Evolutionary conservation across 2,329 filamentous ascomycete genomes (phyloP).

Genomic region (Alternaria alternata): DNA sequence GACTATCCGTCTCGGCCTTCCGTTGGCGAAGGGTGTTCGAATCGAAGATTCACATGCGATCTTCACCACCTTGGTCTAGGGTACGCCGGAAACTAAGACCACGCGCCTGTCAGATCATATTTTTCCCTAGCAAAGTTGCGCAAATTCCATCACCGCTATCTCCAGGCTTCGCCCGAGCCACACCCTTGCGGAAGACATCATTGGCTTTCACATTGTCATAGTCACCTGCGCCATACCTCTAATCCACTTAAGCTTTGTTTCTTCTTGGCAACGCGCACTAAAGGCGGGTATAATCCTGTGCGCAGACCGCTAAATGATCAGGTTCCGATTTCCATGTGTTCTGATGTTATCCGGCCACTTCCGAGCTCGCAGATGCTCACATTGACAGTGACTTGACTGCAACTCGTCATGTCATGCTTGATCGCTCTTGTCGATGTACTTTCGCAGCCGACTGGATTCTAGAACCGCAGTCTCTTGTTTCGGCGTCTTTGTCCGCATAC

Average conservation of each 20-base stretch:
- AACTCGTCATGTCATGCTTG: conserved; percentile 4
- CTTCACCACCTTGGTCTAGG: conserved; percentile 3
- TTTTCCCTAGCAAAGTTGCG: conserved; percentile 1
- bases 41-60: conserved; percentile 10
- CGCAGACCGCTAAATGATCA: conserved; percentile 17
- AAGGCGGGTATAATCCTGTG: conserved; percentile 20
- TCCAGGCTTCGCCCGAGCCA: conserved; percentile 31
- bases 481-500: conserved; percentile 4
- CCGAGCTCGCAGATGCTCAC: conserved; percentile 23
- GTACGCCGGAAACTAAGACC: conserved; percentile 4
- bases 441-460: not conserved
- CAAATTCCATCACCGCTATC: conserved; percentile 8
- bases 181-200: conserved; percentile 13
- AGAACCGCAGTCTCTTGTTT: not conserved
- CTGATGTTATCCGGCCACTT: conserved; percentile 29
- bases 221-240: conserved; percentile 31
- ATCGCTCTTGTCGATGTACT: not conserved
- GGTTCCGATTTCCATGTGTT: conserved; percentile 12
- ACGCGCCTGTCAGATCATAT: conserved; percentile 5
- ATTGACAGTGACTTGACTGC: conserved; percentile 3
- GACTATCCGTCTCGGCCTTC: conserved; percentile 25
- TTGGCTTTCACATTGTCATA: conserved; percentile 20
- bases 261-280: conserved; percentile 22
- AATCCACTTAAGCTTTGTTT: conserved; percentile 31
- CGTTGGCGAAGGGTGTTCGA: not conserved